Base-by-base conservation (phyloP, 306 rosid genomes). In the Cucumis cinereus region DNA sequence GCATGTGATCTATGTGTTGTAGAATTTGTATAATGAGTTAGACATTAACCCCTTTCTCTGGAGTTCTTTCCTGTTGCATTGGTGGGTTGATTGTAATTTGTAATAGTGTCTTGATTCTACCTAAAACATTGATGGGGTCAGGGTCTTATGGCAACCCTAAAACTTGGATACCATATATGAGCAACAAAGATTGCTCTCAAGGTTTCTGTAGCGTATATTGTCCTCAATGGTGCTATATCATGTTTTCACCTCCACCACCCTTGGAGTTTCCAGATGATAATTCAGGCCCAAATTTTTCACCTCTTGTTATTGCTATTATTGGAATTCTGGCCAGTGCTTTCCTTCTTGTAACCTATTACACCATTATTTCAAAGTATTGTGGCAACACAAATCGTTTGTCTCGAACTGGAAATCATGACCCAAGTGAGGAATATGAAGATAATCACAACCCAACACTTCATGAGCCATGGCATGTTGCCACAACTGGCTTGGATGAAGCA, bases 221-320 rank as follows among this genome's bases (percentile, higher is more conserved):
- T 60, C 99, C 97, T 30, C 96, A 94, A 14, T 90, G 99, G 97
- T 94, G 99, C 78, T 85, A 89, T 84, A 80, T 78, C 69, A 71
- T 83, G 22, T 74, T 81, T 49, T 91, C 98, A 28, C 98, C 98
- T 12, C 97, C 98, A 69, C 93, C 98, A 20, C 84, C 93, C 7
- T 64, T 86, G 36, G 93, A 85, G 80, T 88, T 92, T 61, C 87
- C 91, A 14, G 81, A 82, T 36, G 89, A 84, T 12, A 77, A 84
- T 81, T 85, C 93, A 7, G 67, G 85, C 77, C 86, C 89, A 38
- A 85, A 77, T 81, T 86, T 94, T 80, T 90, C 97, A 1, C 99
- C 99, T 52, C 92, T 94, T 30, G 92, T 94, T 23, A 86, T 94
- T 49, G 91, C 99, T 36, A 77, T 94, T 74, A 86, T 94, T 70